Base-by-base conservation (phyloP, 129 eudicot species). In the Silybum marianum region DNA sequence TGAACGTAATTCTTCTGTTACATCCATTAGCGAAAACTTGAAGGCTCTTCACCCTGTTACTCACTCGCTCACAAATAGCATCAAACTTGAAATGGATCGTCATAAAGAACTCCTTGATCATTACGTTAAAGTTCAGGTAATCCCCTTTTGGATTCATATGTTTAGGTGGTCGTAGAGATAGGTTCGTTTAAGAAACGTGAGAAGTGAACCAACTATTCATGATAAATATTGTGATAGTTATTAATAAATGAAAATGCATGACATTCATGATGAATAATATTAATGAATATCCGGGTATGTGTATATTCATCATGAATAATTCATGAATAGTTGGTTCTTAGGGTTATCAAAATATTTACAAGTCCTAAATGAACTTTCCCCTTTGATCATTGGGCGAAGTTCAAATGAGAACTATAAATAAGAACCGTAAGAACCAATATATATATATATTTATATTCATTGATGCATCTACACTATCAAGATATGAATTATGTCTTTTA, bases 71-170 rank as follows among this genome's bases (percentile, higher is more conserved):
- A 68, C 86, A 32, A 73, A 75, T 76, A 32, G 46, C 75, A 44
- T 90, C 30, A 86, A 82, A 82, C 69, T 73, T 67, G 94, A 90
- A 80, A 76, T 90, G n/a, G 92, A 82, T 82, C 87, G 88, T 34
- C 94, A 88, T 54, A 88, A 79, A 18, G 90, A 86, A 77, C 78
- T 81, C 62, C 30, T 90, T 73, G 86, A 76, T 70, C 87, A 81
- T 12, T 84, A 82, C 69, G 80, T 90, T 60, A 90, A 83, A 84
- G 73, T 82, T 82, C 94, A 90, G 94, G 94, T 90, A 84, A 21
- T 30, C 16, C 21, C 9, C 30, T 62, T 0, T 21, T 77, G 9
- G 2, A 40, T 66, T 39, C 54, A 34, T 71, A 16, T 30, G 22
- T 70, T 70, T 36, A 32, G 21, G 68, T 70, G 44, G 19, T 76